phyloP scores from a whole-genome alignment of 2,329 filamentous ascomycete genomes.

The Aspergillus glaucus region DNA sequence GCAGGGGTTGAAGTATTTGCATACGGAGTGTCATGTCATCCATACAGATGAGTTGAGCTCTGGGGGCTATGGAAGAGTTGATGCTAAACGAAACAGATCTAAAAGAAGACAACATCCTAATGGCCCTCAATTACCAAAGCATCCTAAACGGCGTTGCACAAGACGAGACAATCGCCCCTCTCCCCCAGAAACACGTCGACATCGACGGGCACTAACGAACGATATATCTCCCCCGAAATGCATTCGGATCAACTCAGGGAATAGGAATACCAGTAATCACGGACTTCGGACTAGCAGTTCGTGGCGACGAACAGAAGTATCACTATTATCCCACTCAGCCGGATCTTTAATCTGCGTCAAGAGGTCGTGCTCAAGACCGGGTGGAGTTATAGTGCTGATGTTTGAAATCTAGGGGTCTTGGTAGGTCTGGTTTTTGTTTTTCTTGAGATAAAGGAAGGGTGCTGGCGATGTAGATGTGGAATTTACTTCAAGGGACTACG shows the following conservation, averaged over 20 bases:
- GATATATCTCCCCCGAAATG: constrained; percentile 24
- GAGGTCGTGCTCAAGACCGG: constrained; percentile 29
- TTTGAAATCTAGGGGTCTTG: constrained; percentile 33
- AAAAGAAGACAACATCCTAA: constrained; percentile 37
- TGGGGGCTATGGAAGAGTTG: background rate
- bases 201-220: constrained; percentile 11
- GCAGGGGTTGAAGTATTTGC: constrained; percentile 36
- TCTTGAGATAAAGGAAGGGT: no score
- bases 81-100: constrained; percentile 21
- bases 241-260: constrained; percentile 19
- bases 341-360: constrained; percentile 27
- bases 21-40: constrained; percentile 33
- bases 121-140: constrained; percentile 18
- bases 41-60: constrained; percentile 27
- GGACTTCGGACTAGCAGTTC: constrained; percentile 25
- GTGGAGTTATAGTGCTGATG: constrained; percentile 29
- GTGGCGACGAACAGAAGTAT: constrained; percentile 1
- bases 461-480: no score
- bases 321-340: constrained; percentile 33
- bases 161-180: constrained; percentile 8
- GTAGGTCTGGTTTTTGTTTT: constrained; percentile 6
- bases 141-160: constrained; percentile 11
- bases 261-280: constrained; percentile 21
- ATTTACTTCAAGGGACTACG: no score
- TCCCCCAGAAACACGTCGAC: constrained; percentile 19